Evolutionary conservation across 1,284 basidiomycete genomes (phyloP).

Genomic region (Cystobasidium sp.): DNA sequence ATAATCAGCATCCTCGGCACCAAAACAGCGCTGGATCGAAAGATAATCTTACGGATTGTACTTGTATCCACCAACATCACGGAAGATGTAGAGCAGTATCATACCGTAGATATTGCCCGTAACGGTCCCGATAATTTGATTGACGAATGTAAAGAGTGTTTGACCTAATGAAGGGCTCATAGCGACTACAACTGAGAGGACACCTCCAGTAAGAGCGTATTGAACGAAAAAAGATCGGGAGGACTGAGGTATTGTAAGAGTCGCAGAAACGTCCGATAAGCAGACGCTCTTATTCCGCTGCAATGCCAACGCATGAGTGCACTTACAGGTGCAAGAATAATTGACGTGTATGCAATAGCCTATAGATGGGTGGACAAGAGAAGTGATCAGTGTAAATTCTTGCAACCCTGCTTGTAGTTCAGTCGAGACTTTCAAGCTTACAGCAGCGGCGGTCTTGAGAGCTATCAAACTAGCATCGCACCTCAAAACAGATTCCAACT

Average conservation of each 20-base stretch:
- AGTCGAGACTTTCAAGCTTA: too few species aligned
- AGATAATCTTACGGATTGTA: conserved; percentile 55
- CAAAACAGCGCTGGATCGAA: neutral
- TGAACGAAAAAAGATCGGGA: conserved; percentile 55
- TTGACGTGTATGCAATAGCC: conserved; percentile 53
- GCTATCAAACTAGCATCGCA: conserved; percentile 54
- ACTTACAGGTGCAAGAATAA: conserved; percentile 48
- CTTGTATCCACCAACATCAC: conserved; percentile 56
- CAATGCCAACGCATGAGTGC: too few species aligned
- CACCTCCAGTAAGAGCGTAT: conserved; percentile 54
- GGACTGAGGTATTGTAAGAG: too few species aligned
- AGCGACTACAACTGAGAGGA: conserved; percentile 57
- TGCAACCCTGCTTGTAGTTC: too few species aligned
- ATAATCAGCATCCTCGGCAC: neutral
- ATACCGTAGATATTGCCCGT: conserved; percentile 35
- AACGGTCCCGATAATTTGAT: conserved; percentile 55
- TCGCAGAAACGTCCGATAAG: too few species aligned
- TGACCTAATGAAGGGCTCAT: conserved; percentile 55
- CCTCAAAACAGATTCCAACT: conserved; percentile 51
- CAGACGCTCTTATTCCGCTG: too few species aligned
- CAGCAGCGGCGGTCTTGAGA: conserved; percentile 54
- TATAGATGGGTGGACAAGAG: neutral
- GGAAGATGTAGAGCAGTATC: conserved; percentile 53
- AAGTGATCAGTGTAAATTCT: neutral
- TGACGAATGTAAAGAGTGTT: conserved; percentile 48